These are phyloP conservation scores for Setaria italica DNA, from an alignment of 202 grass and related monocot species.

Conservation along the genomic window DNA sequence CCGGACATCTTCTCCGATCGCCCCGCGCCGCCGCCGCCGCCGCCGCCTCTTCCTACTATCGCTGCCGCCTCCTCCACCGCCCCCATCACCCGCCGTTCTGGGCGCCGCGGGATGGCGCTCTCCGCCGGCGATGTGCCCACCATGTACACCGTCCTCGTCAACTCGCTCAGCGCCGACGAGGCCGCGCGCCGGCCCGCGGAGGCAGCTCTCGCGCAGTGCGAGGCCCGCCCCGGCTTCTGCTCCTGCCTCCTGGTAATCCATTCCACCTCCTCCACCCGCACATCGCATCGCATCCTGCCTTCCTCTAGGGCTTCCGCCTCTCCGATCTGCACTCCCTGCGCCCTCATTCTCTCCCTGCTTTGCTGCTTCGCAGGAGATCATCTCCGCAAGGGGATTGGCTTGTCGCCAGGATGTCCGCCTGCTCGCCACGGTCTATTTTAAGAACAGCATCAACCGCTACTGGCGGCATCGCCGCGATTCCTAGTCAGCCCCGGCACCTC, in stretches of 20 bases:
- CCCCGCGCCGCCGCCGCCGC: not conserved
- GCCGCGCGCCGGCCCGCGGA: slow-evolving; percentile 76
- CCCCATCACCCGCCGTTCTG: too few relatives aligned
- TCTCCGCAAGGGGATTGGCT: slow-evolving; percentile 71
- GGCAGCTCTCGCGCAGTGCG: slow-evolving; percentile 80
- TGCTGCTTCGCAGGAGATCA: slow-evolving; percentile 75
- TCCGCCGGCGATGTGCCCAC: slow-evolving; percentile 79
- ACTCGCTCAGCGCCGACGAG: slow-evolving; percentile 88
- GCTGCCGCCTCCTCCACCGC: not conserved
- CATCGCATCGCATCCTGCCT: not conserved
- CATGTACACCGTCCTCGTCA: slow-evolving; percentile 85
- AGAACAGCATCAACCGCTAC: slow-evolving; percentile 96
- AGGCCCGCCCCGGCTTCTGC: slow-evolving; percentile 86
- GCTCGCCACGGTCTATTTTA: slow-evolving; percentile 93
- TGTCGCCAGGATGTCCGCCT: slow-evolving; percentile 91
- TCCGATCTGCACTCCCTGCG: slow-evolving; percentile 2
- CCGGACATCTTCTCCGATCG: slow-evolving; percentile 35
- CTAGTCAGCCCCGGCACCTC: slow-evolving; percentile 54
- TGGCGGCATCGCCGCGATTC: slow-evolving; percentile 87
- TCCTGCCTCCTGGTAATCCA: slow-evolving; percentile 88
- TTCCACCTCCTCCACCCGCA: not conserved
- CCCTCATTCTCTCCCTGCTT: slow-evolving; percentile 20
- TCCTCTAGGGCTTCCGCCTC: slow-evolving; percentile 25
- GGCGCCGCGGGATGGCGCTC: slow-evolving; percentile 66
- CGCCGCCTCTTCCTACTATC: not conserved